Evolutionary conservation across 2,329 filamentous ascomycete genomes (phyloP), one percentile per base, ranked within the genome.

Genomic region (Sclerotiophoma versabilis): DNA sequence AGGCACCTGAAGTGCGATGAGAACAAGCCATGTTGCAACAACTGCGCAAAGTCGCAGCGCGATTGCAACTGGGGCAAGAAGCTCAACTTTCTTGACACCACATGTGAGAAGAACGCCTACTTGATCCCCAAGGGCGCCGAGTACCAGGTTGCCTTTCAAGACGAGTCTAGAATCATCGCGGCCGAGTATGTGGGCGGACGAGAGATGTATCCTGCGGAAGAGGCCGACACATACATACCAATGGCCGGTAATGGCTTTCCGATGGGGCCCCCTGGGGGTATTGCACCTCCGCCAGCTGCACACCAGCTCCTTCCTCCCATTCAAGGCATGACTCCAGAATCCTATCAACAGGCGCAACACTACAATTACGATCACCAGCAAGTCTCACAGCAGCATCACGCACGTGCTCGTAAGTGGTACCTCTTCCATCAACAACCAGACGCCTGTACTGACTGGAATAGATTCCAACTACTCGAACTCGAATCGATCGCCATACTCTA

Each of bases 1-100:
- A 82, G 92, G 39, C 93, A 96, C 79, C 80, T 96, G 45, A 96
- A 96, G 75, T 96, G 93, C 74, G 93, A 96, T 70, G 92, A 96
- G 74, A 87, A 81, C 5, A 69, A 81, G 56, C 84, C 85, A 9
- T 77, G 79, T 49, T 88, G 85, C 69, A 81, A 89, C 66, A 97
- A 97, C 69, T 97, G 93, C 76, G 85, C 86, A 54, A 97, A 96
- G 77, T 95, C 93, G 46, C 93, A 87, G 68, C 83, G 93, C 44
- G 81, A 87, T 52, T 98, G 93, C 79, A 92, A 93, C 72, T 86
- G 92, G 64, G 93, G 93, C 15, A 81, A 97, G 44, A 85, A 91
- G 30, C 80, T 98, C 33, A 97, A 96, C 76, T 98, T 96, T 68
- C 92, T 96, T 63, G 92, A 96, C 70, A 89, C 88, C 3, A 88